Evolutionary conservation across 176 grass and related monocot species (phyloP).

Genomic region (Tuctoria greenei): DNA sequence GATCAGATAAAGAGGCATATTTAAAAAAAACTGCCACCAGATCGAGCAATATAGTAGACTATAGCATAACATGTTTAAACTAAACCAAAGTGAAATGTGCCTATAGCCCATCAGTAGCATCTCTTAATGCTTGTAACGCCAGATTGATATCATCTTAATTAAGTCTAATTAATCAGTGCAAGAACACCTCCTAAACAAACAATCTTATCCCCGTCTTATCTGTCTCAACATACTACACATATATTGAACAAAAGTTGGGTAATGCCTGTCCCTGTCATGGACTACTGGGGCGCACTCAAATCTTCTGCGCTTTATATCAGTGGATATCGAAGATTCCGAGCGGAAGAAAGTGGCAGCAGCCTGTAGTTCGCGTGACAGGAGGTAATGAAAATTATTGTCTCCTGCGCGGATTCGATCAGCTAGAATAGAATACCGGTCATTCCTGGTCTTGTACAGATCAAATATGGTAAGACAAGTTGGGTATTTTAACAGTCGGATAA

Average conservation of each 20-base stretch:
- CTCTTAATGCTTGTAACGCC: conserved; percentile 15
- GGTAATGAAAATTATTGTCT: conserved; percentile 46
- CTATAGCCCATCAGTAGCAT: not conserved
- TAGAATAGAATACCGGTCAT: conserved; percentile 31
- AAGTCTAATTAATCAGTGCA: conserved; percentile 24
- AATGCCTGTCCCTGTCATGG: conserved; percentile 41
- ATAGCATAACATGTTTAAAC: conserved; percentile 1
- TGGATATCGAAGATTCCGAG: conserved; percentile 53
- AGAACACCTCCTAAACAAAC: conserved; percentile 37
- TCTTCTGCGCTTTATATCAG: conserved; percentile 48
- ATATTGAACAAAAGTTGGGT: conserved; percentile 14
- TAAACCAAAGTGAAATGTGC: not conserved
- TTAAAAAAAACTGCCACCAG: not conserved
- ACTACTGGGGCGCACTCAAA: conserved; percentile 43
- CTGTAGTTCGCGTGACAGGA: conserved; percentile 34
- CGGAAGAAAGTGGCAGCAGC: conserved; percentile 26
- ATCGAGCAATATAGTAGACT: not conserved
- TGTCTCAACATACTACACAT: conserved; percentile 33
- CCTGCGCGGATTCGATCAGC: conserved; percentile 34
- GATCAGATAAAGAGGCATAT: conserved; percentile 21
- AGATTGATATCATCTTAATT: conserved; percentile 34
- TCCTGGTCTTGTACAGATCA: conserved; percentile 2
- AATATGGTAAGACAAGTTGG: not conserved
- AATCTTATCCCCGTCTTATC: conserved; percentile 59
- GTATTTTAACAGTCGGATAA: conserved; percentile 4